Conservation (phyloP, 2,329 filamentous ascomycete genomes). For the Fusarium haematococcum region DNA sequence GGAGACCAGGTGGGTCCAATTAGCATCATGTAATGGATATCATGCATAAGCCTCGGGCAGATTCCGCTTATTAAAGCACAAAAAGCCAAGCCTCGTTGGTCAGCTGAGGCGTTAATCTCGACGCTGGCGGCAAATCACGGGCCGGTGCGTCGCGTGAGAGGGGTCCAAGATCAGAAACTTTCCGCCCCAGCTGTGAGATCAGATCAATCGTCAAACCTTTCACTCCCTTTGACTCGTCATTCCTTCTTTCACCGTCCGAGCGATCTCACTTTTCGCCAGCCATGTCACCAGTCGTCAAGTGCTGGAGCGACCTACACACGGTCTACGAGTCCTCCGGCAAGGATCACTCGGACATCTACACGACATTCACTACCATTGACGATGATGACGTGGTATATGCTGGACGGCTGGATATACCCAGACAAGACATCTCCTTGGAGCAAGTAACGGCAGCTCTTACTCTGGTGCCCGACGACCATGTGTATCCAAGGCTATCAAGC, state of each 20-base stretch:
- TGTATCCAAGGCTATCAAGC: not conserved
- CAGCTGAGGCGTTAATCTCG: not conserved
- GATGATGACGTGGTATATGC: not conserved
- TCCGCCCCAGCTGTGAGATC: not conserved
- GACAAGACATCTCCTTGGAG: not conserved
- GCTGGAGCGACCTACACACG: not conserved
- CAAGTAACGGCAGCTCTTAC: not conserved
- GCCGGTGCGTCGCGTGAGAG: not conserved
- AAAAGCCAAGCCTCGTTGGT: constrained; percentile 1
- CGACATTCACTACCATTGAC: not conserved
- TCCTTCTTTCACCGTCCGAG: not conserved
- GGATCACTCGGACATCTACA: not conserved
- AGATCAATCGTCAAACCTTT: not conserved
- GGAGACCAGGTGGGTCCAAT: not conserved
- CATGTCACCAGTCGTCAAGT: not conserved
- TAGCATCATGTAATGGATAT: not conserved
- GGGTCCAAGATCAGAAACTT: not conserved
- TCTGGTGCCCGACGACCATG: not conserved
- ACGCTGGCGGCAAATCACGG: constrained; percentile 1
- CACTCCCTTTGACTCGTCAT: not conserved
- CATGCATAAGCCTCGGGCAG: not conserved
- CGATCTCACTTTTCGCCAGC: not conserved
- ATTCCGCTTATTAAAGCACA: constrained; percentile 2
- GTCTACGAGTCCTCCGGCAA: not conserved
- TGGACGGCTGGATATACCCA: not conserved